A percentile compares a stretch with the other conserved stretches of the same genome.
Conservation (phyloP, 805 yeast genomes). For the Sungouiozyma intestinalis region DNA sequence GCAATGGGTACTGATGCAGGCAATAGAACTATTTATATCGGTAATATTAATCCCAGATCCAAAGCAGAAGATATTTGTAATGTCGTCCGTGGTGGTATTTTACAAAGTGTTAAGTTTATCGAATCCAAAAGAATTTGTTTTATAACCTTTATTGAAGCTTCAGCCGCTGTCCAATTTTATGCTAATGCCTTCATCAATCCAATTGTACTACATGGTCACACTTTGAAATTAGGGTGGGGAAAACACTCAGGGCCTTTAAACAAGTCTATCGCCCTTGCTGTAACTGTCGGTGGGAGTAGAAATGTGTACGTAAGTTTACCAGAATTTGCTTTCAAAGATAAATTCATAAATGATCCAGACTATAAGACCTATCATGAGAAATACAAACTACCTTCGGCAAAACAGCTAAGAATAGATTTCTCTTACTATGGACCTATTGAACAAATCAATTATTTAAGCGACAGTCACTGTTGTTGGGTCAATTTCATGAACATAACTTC, state of each 20-base stretch:
- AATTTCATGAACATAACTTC: conserved; percentile 55
- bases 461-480: conserved; percentile 64
- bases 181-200: conserved; percentile 50
- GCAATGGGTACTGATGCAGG: conserved; percentile 30
- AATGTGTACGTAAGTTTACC: conserved; percentile 63
- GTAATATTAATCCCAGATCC: conserved; percentile 54
- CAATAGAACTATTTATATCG: conserved; percentile 62
- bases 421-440: conserved; percentile 59
- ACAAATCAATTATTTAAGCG: conserved; percentile 62
- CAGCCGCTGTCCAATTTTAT: conserved; percentile 56
- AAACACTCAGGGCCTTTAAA: conserved; percentile 54
- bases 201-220: conserved; percentile 49
- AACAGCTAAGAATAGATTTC: conserved; percentile 48
- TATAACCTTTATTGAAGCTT: conserved; percentile 55
- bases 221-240: conserved; percentile 62
- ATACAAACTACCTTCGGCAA: conserved; percentile 35
- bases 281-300: conserved; percentile 65
- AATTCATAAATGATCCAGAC: conserved; percentile 24
- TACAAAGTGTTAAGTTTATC: conserved; percentile 46
- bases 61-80: conserved; percentile 67
- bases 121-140: conserved; percentile 53
- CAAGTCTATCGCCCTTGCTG: conserved; percentile 47
- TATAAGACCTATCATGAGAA: conserved; percentile 23
- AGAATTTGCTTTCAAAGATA: conserved; percentile 32
- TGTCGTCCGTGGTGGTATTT: conserved; percentile 65